Evolutionary conservation across 306 rosid species (phyloP), one percentile per base, ranked within the genome.

Genomic region (Lathyrus tuberosus): DNA sequence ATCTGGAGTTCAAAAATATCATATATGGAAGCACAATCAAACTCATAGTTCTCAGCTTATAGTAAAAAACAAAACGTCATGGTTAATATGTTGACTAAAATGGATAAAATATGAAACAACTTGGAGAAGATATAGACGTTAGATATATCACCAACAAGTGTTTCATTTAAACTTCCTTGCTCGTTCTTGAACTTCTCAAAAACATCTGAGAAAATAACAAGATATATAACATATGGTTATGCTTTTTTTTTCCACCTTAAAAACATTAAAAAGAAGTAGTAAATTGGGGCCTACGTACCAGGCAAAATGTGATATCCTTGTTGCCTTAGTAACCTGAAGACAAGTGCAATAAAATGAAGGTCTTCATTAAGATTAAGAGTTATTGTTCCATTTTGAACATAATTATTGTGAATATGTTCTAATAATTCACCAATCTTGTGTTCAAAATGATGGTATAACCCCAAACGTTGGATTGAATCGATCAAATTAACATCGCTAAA

Each of bases 151-250:
- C 2, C 31, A 8, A 18, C 3, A 18, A 77, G 20, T 7, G 24
- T 43, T 62, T 62, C 52, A n/a, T 0, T 64, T 0, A 77, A 63
- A 2, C 54, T 63, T 22, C 81, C 81, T 16, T 70, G 22, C 0
- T 2, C 30, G 7, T 84, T 76, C 10, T 62, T 80, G 46, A 82
- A 87, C 59, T 82, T 84, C 6, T 46, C 31, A 42, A 87, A 78
- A n/a, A 62, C 31, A 6, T 78, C 92, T 87, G 44, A 8, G 3
- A 11, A 3, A 2, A 24, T 8, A 2, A 14, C 12, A 24, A 16
- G 5, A 40, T 10, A 3, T 7, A 30, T n/a, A 59, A 59, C 16
- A 8, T n/a, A n/a, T 8, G 26, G 1, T 59, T 31, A 59, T 31
- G 10, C n/a, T 30, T n/a, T 59, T 33, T 33, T 7, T 8, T 10